Conservation (phyloP, 176 grass and related monocot species). For the Oryza longistaminata region DNA sequence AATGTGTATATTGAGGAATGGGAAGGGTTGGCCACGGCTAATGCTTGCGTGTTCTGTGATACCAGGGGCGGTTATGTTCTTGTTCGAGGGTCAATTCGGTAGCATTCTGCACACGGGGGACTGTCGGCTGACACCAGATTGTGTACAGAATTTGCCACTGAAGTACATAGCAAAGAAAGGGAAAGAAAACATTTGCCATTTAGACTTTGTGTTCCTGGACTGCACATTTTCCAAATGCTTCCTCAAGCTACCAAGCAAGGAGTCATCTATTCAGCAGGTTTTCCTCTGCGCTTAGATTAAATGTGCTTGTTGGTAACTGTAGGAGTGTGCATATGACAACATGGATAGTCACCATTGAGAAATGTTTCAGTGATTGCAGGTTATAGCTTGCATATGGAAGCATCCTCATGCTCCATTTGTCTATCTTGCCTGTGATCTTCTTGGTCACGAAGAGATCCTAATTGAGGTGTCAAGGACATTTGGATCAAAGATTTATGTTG, state of each 20-base stretch:
- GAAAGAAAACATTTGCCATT: conserved; percentile 45
- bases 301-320: neutral
- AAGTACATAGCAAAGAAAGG: conserved; percentile 87
- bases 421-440: conserved; percentile 53
- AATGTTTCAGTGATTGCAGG: conserved; percentile 55
- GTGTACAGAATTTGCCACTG: conserved; percentile 69
- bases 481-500: conserved; percentile 65
- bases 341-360: conserved; percentile 27
- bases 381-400: conserved; percentile 97
- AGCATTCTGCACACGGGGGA: conserved; percentile 85
- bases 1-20: neutral
- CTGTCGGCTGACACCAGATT: conserved; percentile 69
- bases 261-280: conserved; percentile 88
- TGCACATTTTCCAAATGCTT: conserved; percentile 83
- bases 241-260: conserved; percentile 76
- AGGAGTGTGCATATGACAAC: neutral
- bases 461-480: conserved; percentile 82
- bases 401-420: conserved; percentile 63
- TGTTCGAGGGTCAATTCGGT: conserved; percentile 87
- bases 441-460: conserved; percentile 60
- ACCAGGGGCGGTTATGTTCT: conserved; percentile 83
- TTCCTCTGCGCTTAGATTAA: conserved; percentile 14
- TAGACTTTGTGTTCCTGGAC: conserved; percentile 81
- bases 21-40: neutral
- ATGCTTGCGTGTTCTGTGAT: conserved; percentile 11